Percentiles rank a stretch among this genome's conserved stretches.
phyloP scores from a whole-genome alignment of 2,329 filamentous ascomycete species.

The Cladosporium halotolerans region DNA sequence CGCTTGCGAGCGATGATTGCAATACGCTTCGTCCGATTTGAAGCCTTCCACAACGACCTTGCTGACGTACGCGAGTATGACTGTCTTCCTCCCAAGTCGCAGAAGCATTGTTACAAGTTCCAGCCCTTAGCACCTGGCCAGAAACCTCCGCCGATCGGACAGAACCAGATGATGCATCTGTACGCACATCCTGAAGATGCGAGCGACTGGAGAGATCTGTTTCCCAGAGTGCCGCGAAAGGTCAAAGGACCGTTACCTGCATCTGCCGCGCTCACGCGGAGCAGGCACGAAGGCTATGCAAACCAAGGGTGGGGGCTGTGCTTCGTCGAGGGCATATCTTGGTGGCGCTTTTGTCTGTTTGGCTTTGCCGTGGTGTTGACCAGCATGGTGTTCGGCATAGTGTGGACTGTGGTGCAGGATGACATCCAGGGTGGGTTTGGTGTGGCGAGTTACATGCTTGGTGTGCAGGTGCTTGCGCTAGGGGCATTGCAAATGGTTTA shows the following conservation, averaged over 20 bases:
- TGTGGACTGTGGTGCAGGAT: background rate
- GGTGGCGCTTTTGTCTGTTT: background rate
- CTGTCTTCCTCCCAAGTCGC: background rate
- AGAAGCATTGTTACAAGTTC: background rate
- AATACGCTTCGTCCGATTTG: background rate
- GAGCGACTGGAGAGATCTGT: background rate
- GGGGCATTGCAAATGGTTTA: slow-evolving; percentile 1
- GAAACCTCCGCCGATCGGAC: background rate
- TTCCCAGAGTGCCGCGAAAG: background rate
- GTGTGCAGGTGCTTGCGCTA: background rate
- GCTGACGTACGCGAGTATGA: background rate
- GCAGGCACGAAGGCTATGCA: background rate
- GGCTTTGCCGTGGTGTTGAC: background rate
- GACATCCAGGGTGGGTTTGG: slow-evolving; percentile 5
- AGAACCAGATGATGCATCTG: background rate
- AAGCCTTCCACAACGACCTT: background rate
- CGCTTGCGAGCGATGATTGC: background rate
- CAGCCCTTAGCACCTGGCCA: background rate
- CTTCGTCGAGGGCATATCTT: background rate
- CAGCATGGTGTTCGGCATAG: background rate
- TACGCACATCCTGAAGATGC: background rate
- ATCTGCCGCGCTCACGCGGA: background rate
- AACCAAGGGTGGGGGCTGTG: background rate
- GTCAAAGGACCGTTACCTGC: background rate
- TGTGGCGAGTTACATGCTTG: slow-evolving; percentile 2